phyloP scores from a whole-genome alignment of 352 stramenopile species.

The Phytopythium oedochilum region DNA sequence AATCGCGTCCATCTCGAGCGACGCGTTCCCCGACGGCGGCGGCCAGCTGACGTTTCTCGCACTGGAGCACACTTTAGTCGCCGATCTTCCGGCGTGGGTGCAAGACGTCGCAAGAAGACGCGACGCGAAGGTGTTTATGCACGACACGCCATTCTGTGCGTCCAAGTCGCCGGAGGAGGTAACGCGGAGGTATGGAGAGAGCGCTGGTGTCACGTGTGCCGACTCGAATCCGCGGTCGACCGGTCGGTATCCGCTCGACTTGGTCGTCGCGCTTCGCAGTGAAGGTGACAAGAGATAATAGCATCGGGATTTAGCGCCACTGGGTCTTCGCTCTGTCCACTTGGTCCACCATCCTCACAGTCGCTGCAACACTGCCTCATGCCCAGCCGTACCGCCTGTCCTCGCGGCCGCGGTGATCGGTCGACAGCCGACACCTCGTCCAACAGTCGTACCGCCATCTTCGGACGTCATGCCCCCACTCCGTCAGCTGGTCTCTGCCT shows the following conservation, averaged over 20 bases:
- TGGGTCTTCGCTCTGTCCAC: not conserved
- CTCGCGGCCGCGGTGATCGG: not conserved
- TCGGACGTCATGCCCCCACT: too few species aligned
- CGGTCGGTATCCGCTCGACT: constrained; percentile 1
- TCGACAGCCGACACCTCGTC: too few species aligned
- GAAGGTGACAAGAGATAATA: not conserved
- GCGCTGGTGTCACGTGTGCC: not conserved
- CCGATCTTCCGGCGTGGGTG: constrained; percentile 8
- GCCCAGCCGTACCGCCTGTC: too few species aligned
- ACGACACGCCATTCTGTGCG: constrained; percentile 12
- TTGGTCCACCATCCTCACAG: too few species aligned
- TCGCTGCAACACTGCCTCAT: too few species aligned
- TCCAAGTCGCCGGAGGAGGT: not conserved
- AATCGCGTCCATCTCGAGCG: not conserved
- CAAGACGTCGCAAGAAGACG: not conserved
- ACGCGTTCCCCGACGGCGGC: not conserved
- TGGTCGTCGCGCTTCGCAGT: not conserved
- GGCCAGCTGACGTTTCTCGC: constrained; percentile 1
- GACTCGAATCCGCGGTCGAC: not conserved
- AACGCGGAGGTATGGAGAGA: not conserved
- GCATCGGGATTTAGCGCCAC: not conserved
- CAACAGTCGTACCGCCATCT: too few species aligned
- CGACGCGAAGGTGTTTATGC: constrained; percentile 1
- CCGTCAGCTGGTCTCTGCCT: too few species aligned
- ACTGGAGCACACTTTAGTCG: constrained; percentile 8